Conservation (phyloP, 2,329 filamentous ascomycete species). For the Pseudopyrenochaeta lycopersici region DNA sequence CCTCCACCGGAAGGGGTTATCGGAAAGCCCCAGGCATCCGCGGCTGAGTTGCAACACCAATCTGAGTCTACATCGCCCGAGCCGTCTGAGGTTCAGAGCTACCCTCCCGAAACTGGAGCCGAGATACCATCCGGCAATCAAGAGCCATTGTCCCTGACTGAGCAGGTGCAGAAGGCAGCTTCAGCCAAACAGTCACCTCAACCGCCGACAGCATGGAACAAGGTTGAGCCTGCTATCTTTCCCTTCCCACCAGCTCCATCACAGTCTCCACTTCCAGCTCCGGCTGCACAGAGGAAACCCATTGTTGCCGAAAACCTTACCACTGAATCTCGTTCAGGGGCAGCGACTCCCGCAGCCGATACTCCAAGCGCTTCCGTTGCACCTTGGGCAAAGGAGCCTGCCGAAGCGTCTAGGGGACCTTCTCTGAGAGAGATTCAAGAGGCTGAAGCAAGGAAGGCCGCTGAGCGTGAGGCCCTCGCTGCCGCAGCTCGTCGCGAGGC, state of each 20-base stretch:
- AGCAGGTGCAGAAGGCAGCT: conserved; percentile 82
- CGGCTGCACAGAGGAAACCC: conserved; percentile 85
- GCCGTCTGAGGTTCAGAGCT: conserved; percentile 21
- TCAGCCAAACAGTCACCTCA: conserved; percentile 67
- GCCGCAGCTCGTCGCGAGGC: conserved; percentile 78
- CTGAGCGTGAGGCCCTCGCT: conserved; percentile 84
- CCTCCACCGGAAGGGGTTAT: conserved; percentile 49
- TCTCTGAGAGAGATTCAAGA: conserved; percentile 97
- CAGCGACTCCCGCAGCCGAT: conserved; percentile 76
- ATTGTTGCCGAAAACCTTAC: conserved; percentile 80
- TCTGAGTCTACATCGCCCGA: conserved; percentile 30
- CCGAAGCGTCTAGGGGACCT: conserved; percentile 79
- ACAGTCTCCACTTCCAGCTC: conserved; percentile 84
- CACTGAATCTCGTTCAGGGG: conserved; percentile 74
- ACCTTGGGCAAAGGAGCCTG: conserved; percentile 90
- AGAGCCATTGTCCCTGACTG: conserved; percentile 74
- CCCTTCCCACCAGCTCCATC: conserved; percentile 78
- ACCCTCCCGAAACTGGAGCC: conserved; percentile 15
- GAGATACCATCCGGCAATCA: conserved; percentile 40
- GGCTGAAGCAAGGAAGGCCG: conserved; percentile 90
- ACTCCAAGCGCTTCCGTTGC: conserved; percentile 77
- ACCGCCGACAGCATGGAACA: conserved; percentile 66
- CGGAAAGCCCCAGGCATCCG: conserved; percentile 36
- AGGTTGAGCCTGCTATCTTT: conserved; percentile 76
- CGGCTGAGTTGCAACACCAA: conserved; percentile 33